A percentile compares a stretch with the other conserved stretches of the same genome.
phyloP scores from a whole-genome alignment of 2,329 filamentous ascomycete species.

The Xylariales sp. region DNA sequence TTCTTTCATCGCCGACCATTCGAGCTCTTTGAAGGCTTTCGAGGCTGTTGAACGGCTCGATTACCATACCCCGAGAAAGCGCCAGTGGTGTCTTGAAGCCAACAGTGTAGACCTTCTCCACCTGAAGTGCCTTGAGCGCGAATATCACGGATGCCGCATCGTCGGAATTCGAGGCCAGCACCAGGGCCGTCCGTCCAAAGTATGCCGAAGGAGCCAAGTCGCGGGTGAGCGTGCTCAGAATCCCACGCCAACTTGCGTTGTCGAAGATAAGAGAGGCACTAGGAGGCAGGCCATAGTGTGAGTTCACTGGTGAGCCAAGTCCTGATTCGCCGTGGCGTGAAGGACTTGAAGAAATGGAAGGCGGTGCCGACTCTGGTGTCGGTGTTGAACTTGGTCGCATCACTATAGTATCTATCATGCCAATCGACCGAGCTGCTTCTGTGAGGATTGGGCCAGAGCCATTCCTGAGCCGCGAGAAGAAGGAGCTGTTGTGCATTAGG shows the following conservation, averaged over 20 bases:
- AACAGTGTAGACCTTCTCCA: slow-evolving; percentile 78
- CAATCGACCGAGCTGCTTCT: slow-evolving; percentile 72
- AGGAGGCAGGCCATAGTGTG: slow-evolving; percentile 33
- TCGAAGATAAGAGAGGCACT: slow-evolving; percentile 64
- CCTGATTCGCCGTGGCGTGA: slow-evolving; percentile 29
- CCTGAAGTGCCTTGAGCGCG: slow-evolving; percentile 68
- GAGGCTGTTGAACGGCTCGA: slow-evolving; percentile 76
- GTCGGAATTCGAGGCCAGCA: slow-evolving; percentile 67
- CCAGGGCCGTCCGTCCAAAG: slow-evolving; percentile 67
- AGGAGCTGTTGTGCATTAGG: slow-evolving; percentile 52
- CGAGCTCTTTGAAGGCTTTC: slow-evolving; percentile 55
- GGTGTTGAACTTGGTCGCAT: slow-evolving; percentile 47
- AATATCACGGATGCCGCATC: slow-evolving; percentile 77
- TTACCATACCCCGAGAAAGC: slow-evolving; percentile 61
- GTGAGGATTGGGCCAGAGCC: slow-evolving; percentile 57
- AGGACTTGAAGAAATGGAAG: slow-evolving; percentile 46
- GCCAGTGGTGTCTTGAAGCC: slow-evolving; percentile 65
- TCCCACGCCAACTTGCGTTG: slow-evolving; percentile 82
- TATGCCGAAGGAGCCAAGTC: slow-evolving; percentile 83
- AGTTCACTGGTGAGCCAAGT: slow-evolving; percentile 9
- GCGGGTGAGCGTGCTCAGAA: slow-evolving; percentile 72
- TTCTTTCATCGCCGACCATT: slow-evolving; percentile 42
- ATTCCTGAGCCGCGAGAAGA: slow-evolving; percentile 46
- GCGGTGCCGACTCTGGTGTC: slow-evolving; percentile 38
- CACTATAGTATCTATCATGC: slow-evolving; percentile 77